These are phyloP conservation scores for Phytophthora tubulina DNA, from an alignment of 352 stramenopile species.

Conservation along the genomic window DNA sequence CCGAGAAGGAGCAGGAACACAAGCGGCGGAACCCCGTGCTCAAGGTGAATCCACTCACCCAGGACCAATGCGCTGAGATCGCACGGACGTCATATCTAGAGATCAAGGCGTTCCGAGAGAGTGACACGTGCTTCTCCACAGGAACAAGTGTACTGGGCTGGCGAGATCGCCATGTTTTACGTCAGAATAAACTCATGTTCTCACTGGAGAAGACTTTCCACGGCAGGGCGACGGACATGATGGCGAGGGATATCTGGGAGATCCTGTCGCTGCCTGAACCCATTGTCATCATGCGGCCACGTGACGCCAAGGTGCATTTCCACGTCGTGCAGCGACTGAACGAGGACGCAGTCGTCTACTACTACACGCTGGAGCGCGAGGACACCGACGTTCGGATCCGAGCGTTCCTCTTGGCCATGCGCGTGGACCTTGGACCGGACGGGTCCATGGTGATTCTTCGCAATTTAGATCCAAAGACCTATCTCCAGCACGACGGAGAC, in stretches of 20 bases:
- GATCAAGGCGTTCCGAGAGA: constrained; percentile 66
- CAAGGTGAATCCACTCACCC: constrained; percentile 53
- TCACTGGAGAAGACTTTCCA: constrained; percentile 73
- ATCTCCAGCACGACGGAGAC: constrained; percentile 61
- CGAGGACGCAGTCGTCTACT: constrained; percentile 71
- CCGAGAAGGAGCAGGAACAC: constrained; percentile 50
- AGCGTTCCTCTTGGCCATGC: constrained; percentile 69
- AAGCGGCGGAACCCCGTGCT: constrained; percentile 55
- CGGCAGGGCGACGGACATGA: constrained; percentile 43
- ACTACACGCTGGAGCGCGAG: constrained; percentile 73
- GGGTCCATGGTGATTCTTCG: constrained; percentile 63
- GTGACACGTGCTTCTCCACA: constrained; percentile 57
- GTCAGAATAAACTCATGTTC: constrained; percentile 67
- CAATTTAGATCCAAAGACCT: constrained; percentile 62
- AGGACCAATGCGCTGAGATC: constrained; percentile 58
- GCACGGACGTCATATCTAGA: constrained; percentile 53
- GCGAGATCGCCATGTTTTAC: constrained; percentile 63
- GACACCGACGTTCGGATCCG: constrained; percentile 62
- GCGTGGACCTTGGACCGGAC: constrained; percentile 51
- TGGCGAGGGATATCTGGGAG: constrained; percentile 56
- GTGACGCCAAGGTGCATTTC: constrained; percentile 64
- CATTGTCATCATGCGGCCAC: constrained; percentile 63
- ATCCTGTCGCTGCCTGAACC: constrained; percentile 59
- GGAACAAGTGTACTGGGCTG: constrained; percentile 74
- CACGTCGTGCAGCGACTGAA: constrained; percentile 71